phyloP scores from a whole-genome alignment of 1,284 basidiomycete genomes.

The Ustilago shanxiensis region DNA sequence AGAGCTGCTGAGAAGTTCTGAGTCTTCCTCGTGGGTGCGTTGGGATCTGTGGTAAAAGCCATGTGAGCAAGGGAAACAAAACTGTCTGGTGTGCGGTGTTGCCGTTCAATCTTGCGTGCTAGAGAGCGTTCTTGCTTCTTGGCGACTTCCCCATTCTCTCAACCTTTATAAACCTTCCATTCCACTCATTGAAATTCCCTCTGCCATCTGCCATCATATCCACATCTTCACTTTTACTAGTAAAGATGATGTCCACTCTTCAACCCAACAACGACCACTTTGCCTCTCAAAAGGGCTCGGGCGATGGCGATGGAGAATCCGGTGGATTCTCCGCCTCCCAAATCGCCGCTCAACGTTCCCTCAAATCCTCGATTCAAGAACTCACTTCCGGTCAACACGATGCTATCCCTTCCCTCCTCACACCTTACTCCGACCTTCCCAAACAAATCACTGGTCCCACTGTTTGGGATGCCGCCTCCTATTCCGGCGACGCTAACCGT shows the following conservation, averaged over 20 bases:
- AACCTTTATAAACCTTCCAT: background rate
- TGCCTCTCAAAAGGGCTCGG: slow-evolving; percentile 5
- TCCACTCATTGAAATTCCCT: background rate
- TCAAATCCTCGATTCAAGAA: slow-evolving; percentile 53
- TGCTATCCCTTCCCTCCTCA: slow-evolving; percentile 44
- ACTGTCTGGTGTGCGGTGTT: too few species aligned
- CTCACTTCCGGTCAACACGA: slow-evolving; percentile 67
- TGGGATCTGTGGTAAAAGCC: too few species aligned
- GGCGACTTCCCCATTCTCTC: background rate
- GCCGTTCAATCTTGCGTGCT: background rate
- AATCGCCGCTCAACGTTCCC: slow-evolving; percentile 54
- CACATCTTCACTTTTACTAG: background rate
- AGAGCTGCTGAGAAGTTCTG: too few species aligned
- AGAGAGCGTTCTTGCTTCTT: background rate
- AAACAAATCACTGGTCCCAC: slow-evolving; percentile 65
- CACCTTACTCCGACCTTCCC: slow-evolving; percentile 69
- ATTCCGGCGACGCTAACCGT: slow-evolving; percentile 57
- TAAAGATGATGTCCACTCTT: slow-evolving; percentile 44
- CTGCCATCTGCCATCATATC: background rate
- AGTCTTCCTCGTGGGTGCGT: too few species aligned
- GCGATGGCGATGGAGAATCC: slow-evolving; percentile 28
- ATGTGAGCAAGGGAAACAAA: too few species aligned
- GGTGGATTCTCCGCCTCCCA: slow-evolving; percentile 49
- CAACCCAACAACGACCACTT: slow-evolving; percentile 29
- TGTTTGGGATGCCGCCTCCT: slow-evolving; percentile 64